phyloP scores from a whole-genome alignment of 257 asterid species.

The Capsicum chinense region DNA sequence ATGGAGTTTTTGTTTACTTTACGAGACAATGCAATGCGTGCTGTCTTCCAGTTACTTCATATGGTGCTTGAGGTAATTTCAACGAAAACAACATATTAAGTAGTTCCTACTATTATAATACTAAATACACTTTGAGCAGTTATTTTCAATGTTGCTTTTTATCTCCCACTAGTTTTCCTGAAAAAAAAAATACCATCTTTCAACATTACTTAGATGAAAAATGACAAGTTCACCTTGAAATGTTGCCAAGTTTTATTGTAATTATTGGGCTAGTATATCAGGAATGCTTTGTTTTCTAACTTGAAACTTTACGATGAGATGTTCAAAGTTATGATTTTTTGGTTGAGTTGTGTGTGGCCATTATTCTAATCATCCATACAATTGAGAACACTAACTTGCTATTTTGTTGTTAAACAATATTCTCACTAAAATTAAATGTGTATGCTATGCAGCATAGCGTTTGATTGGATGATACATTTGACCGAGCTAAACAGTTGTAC shows the following conservation, averaged over 20 bases:
- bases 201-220: constrained; percentile 2
- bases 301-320: constrained; percentile 11
- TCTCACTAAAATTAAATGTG: too few relatives aligned
- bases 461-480: too few relatives aligned
- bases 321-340: constrained; percentile 16
- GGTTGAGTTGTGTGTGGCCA: constrained; percentile 29
- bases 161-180: not conserved
- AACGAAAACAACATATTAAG: not conserved
- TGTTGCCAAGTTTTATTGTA: not conserved
- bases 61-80: too few relatives aligned
- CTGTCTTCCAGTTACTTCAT: too few relatives aligned
- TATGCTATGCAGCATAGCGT: too few relatives aligned
- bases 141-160: constrained; percentile 15
- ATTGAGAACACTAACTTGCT: too few relatives aligned
- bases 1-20: constrained; percentile 97
- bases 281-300: not conserved
- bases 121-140: constrained; percentile 1
- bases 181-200: not conserved
- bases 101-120: not conserved
- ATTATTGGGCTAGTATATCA: constrained; percentile 3
- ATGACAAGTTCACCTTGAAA: not conserved
- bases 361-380: constrained; percentile 7
- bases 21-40: constrained; percentile 87
- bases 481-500: too few relatives aligned
- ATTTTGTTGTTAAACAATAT: too few relatives aligned